phyloP scores from a whole-genome alignment of 352 stramenopile genomes.

The Globisporangium middletonii region DNA sequence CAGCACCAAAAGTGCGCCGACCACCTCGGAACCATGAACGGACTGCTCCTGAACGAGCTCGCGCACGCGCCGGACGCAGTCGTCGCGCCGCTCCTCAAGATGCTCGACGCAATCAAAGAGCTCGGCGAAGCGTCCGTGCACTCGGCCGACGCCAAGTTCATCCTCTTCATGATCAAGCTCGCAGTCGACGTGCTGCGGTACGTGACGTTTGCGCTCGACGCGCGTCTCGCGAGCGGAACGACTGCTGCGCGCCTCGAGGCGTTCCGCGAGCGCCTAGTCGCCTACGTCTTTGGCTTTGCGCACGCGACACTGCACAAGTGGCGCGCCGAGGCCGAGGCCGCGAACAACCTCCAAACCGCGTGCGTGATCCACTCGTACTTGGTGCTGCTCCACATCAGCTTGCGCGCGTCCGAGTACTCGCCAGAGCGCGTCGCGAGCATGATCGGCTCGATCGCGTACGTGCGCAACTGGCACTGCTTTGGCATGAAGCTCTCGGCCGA shows the following conservation, averaged over 20 bases:
- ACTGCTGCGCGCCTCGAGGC: slow-evolving; percentile 36
- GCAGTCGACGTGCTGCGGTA: slow-evolving; percentile 76
- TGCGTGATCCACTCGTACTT: slow-evolving; percentile 87
- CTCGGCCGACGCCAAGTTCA: slow-evolving; percentile 77
- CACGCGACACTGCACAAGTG: slow-evolving; percentile 71
- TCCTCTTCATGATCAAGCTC: slow-evolving; percentile 86
- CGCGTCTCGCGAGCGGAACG: slow-evolving; percentile 22
- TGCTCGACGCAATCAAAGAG: slow-evolving; percentile 78
- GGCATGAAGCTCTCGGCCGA: slow-evolving; percentile 76
- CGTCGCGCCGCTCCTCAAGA: slow-evolving; percentile 64
- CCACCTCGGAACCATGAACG: slow-evolving; percentile 93
- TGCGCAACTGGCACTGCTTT: slow-evolving; percentile 91
- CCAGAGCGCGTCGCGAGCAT: slow-evolving; percentile 55
- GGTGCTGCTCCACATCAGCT: slow-evolving; percentile 58
- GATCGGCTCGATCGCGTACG: slow-evolving; percentile 80
- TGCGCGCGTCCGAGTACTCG: slow-evolving; percentile 67
- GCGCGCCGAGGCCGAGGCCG: slow-evolving; percentile 57
- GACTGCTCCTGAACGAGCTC: slow-evolving; percentile 97
- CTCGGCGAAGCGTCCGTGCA: slow-evolving; percentile 78
- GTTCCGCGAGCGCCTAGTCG: slow-evolving; percentile 49
- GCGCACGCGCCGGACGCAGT: slow-evolving; percentile 92
- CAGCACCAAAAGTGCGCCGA: slow-evolving; percentile 81
- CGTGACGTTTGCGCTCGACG: slow-evolving; percentile 69
- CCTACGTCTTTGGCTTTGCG: slow-evolving; percentile 68
- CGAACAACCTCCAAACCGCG: slow-evolving; percentile 72